Evolutionary conservation across 305 asterid species (phyloP).

Genomic region (Fraxinus xanthoxyloides): DNA sequence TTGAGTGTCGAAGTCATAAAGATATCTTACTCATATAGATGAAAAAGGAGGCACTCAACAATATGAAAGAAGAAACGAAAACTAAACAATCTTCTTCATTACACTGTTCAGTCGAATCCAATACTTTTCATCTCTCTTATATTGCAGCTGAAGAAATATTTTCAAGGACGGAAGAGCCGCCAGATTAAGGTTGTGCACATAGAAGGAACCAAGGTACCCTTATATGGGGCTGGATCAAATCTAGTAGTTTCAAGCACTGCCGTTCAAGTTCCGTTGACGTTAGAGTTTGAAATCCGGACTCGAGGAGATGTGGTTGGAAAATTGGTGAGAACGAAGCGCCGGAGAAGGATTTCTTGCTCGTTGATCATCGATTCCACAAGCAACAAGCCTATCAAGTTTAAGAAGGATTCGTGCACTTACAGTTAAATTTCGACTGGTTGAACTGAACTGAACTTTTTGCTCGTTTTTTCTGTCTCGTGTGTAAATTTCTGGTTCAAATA

Average conservation of each 20-base stretch:
- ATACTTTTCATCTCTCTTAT: not conserved
- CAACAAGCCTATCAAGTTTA: conserved; percentile 64
- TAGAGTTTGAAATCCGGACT: conserved; percentile 61
- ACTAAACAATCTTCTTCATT: not conserved
- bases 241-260: conserved; percentile 33
- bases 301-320: conserved; percentile 83
- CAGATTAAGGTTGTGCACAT: conserved; percentile 52
- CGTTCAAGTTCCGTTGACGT: conserved; percentile 56
- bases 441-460: not conserved
- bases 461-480: conserved; percentile 7
- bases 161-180: conserved; percentile 73
- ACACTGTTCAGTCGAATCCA: not conserved
- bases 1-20: too few relatives aligned
- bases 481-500: conserved; percentile 11
- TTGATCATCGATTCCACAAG: conserved; percentile 57
- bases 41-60: not conserved
- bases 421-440: conserved; percentile 28
- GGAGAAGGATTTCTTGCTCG: conserved; percentile 51
- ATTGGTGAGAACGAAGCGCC: conserved; percentile 64
- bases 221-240: conserved; percentile 85
- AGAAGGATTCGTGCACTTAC: conserved; percentile 60
- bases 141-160: conserved; percentile 66
- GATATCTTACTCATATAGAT: too few relatives aligned
- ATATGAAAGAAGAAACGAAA: not conserved
- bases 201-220: conserved; percentile 68